phyloP scores from a whole-genome alignment of 768 basidiomycete species.

The Mycena floridula region DNA sequence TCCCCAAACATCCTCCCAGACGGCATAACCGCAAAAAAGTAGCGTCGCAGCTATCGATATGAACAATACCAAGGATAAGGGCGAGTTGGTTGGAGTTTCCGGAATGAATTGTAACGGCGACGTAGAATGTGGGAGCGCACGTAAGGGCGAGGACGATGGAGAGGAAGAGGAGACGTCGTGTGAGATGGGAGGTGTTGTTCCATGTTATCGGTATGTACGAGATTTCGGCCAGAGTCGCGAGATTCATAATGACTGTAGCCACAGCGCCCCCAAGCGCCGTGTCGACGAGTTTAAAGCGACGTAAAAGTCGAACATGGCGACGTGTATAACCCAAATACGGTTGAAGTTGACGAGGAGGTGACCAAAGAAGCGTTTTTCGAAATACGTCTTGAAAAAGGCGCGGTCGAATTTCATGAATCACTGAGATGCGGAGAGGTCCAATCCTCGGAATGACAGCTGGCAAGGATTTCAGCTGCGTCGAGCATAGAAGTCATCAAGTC shows the following conservation, averaged over 20 bases:
- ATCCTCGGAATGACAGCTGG: no score
- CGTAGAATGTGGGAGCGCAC: conserved; percentile 90
- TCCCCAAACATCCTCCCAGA: conserved; percentile 99
- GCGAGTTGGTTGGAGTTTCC: conserved; percentile 64
- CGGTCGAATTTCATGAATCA: conserved; percentile 96
- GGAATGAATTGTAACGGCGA: conserved; percentile 76
- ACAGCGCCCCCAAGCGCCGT: conserved; percentile 93
- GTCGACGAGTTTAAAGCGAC: conserved; percentile 89
- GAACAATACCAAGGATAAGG: conserved; percentile 91
- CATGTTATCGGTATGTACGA: conserved; percentile 98
- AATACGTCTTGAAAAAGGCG: conserved; percentile 99
- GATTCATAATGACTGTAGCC: conserved; percentile 94
- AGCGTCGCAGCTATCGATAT: conserved; percentile 88
- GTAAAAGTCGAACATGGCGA: conserved; percentile 94
- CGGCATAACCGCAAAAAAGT: conserved; percentile 88
- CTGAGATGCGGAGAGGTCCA: conserved; percentile 86
- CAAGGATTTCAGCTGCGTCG: no score
- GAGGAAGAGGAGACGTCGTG: conserved; percentile 86
- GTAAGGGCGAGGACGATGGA: conserved; percentile 87
- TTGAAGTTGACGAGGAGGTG: conserved; percentile 99
- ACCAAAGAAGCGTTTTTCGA: conserved; percentile 93
- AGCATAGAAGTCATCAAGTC: no score
- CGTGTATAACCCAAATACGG: conserved; percentile 97
- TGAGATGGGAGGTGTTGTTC: conserved; percentile 97
- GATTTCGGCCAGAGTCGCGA: conserved; percentile 91